Base-by-base conservation (phyloP, 495 filamentous ascomycete species). In the Lasiosphaeris hirsuta region DNA sequence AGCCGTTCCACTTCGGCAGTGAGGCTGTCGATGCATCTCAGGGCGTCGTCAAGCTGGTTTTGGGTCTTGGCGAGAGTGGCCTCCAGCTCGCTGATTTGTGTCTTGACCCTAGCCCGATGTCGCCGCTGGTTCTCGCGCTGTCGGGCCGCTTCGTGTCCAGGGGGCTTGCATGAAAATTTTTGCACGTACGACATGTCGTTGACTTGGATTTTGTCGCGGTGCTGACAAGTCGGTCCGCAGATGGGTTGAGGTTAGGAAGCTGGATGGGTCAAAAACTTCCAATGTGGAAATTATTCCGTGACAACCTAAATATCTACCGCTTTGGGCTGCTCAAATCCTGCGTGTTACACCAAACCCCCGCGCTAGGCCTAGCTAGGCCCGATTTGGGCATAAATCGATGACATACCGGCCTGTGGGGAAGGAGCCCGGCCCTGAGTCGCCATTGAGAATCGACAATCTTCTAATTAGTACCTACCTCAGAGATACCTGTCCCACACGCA, bases 111-210 rank as follows among this genome's bases (percentile, higher is more conserved):
- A 10, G 66, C 66, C 3, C 68, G 66, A 44, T 71, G 68, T 9
- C 68, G 63, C 17, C 68, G 66, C 51, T 71, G 68, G 52, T 71
- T 71, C 38, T 67, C 66, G 0, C 64, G 61, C 15, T 61, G 51
- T 0, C 66, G 59, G 3, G 66, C 66, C 9, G 66, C 66, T 11
- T 69, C 57, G 18, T 62, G 54, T 1, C 52, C 61, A 7, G 63
- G 59, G 0, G 62, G 54, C 17, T 67, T 69, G 45, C 43, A 17
- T 3, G 63, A 62, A 51, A 69, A 69, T 35, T 67, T 69, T 54
- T 54, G 56, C 3, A 63, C 17, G 6, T 35, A 33, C 10, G 4
- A 15, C 23, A 30, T 30, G 23, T 30, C 23, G 23, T 30, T 5
- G 5, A 30, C 13, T 50, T 53, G 34, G 36, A 58, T 2, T n/a